Percentiles rank a stretch among this genome's conserved stretches.
Conservation (phyloP, 1,284 basidiomycete genomes). For the Pisolithus thermaeus region DNA sequence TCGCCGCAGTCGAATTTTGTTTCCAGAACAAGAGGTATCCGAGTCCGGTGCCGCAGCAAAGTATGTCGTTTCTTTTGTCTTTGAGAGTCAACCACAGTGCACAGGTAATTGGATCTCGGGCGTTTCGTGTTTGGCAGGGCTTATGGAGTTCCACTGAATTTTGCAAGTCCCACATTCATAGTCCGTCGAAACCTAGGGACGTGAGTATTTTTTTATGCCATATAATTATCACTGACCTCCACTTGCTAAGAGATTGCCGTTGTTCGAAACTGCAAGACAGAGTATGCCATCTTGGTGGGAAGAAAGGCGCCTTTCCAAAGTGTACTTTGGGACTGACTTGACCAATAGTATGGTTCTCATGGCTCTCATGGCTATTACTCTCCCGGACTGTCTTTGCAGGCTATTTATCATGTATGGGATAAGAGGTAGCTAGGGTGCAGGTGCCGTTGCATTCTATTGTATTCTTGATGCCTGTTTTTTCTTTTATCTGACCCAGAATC, state of each 20-base stretch:
- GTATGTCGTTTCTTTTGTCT: not conserved
- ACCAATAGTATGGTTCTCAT: not conserved
- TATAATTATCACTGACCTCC: not conserved
- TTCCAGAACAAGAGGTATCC: conserved; percentile 2
- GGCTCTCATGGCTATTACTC: not conserved
- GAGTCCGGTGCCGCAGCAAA: conserved; percentile 5
- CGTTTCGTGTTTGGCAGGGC: conserved; percentile 1
- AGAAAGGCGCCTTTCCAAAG: not conserved
- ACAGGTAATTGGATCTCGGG: conserved; percentile 3
- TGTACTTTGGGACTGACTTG: not conserved
- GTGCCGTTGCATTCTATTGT: not conserved
- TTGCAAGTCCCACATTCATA: conserved; percentile 8
- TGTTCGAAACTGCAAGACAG: not conserved
- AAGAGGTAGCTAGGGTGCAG: not conserved
- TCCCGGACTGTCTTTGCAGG: not conserved
- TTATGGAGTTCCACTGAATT: not conserved
- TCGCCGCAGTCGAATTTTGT: not conserved
- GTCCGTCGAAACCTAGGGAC: conserved; percentile 3
- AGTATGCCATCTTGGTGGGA: conserved; percentile 3
- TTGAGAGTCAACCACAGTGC: conserved; percentile 2
- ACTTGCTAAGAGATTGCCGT: conserved; percentile 1
- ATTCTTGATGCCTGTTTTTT: too few species aligned
- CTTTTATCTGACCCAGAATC: not conserved
- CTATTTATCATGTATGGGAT: not conserved
- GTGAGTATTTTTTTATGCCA: not conserved